A percentile compares a stretch with the other conserved stretches of the same genome.
phyloP scores from a whole-genome alignment of 2,329 filamentous ascomycete genomes.

The Pseudogymnoascus sp. region DNA sequence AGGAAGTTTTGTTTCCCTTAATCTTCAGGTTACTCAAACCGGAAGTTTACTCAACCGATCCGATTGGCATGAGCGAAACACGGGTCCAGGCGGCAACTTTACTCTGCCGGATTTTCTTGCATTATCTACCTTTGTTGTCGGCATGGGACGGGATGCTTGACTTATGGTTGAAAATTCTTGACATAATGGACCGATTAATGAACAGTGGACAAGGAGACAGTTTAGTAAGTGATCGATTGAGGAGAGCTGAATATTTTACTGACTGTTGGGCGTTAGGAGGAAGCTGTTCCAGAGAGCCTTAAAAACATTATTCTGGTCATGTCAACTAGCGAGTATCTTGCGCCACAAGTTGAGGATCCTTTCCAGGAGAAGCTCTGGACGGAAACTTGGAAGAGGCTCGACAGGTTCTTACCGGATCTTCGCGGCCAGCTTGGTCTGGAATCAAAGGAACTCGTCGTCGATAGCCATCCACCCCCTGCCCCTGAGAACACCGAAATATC shows the following conservation, averaged over 20 bases:
- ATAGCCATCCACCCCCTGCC: not conserved
- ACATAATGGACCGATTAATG: conserved; percentile 92
- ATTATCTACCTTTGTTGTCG: conserved; percentile 77
- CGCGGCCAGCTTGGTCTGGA: conserved; percentile 48
- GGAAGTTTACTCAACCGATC: conserved; percentile 86
- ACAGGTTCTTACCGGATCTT: conserved; percentile 55
- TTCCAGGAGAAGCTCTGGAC: conserved; percentile 49
- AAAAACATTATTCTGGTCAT: conserved; percentile 97
- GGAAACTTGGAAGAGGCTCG: conserved; percentile 58
- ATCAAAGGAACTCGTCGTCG: not conserved
- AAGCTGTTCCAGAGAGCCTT: conserved; percentile 87
- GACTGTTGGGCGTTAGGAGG: conserved; percentile 50
- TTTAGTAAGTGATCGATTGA: conserved; percentile 49
- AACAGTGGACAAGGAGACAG: conserved; percentile 90
- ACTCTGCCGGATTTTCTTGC: conserved; percentile 89
- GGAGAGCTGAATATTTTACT: not conserved
- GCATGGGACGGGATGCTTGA: conserved; percentile 85
- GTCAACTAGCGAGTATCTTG: conserved; percentile 78
- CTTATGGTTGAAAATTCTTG: conserved; percentile 84
- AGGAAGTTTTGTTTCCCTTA: conserved; percentile 85
- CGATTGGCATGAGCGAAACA: conserved; percentile 90
- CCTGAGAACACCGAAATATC: not conserved
- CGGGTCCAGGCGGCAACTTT: conserved; percentile 84
- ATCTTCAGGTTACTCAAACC: conserved; percentile 83
- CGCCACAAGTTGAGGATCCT: conserved; percentile 53